A percentile compares a stretch with the other conserved stretches of the same genome.
Evolutionary conservation across 2,329 filamentous ascomycete species (phyloP).

Genomic region (Monosporascus cannonballus): DNA sequence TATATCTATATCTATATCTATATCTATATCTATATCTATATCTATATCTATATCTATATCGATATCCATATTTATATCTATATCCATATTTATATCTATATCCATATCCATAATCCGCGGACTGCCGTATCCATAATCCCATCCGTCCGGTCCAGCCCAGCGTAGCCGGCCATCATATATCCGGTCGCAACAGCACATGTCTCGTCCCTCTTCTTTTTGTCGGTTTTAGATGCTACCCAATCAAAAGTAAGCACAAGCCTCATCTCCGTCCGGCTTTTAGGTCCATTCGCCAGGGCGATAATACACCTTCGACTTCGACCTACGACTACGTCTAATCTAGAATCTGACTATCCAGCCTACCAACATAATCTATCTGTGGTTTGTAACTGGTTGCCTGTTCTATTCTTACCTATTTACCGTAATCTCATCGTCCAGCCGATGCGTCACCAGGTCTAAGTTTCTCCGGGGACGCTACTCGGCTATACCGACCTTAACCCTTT

Average conservation of each 20-base stretch:
- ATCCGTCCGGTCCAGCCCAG: neutral
- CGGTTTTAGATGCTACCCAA: neutral
- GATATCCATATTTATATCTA: neutral
- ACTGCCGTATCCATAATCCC: too few relatives aligned
- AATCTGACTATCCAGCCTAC: neutral
- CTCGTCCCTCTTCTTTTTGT: neutral
- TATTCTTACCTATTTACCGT: too few relatives aligned
- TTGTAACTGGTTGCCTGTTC: neutral
- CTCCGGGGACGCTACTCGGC: too few relatives aligned
- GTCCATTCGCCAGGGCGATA: neutral
- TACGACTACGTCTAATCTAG: neutral
- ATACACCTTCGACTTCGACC: neutral
- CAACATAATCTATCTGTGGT: neutral
- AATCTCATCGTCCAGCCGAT: too few relatives aligned
- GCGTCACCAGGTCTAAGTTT: too few relatives aligned
- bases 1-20: too few relatives aligned
- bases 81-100: neutral
- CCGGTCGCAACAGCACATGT: neutral
- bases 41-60: neutral
- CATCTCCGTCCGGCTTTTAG: neutral
- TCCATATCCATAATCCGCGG: neutral
- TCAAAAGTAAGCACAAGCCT: neutral
- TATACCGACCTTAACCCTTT: too few relatives aligned
- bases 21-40: too few relatives aligned
- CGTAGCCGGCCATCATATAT: neutral